Base-by-base conservation (phyloP, 768 basidiomycete genomes). In the Sistotremastrum niveocremeum region DNA sequence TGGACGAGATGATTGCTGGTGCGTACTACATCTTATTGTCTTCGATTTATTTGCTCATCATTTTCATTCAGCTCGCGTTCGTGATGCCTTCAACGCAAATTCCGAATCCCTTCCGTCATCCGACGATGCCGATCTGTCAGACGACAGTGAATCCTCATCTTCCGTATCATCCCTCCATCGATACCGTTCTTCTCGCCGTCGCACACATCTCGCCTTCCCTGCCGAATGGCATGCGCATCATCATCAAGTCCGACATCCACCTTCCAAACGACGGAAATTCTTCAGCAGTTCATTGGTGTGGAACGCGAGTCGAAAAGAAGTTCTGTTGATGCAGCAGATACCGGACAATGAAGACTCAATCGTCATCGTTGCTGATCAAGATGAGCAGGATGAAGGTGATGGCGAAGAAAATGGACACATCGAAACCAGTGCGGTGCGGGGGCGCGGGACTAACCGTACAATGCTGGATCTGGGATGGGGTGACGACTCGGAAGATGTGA, bases 1-100 rank as follows among this genome's bases (percentile, higher is more conserved):
- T 86, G 35, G 84, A 87, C 55, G 73, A 74, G 47, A 70, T 66
- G 41, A 66, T 86, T n/a, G 81, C 81, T 7, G 81, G 84, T 85
- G 58, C 60, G 83, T 66, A 5, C 10, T n/a, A 20, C 8, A 3
- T 4, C 5, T 42, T 43, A 36, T 34, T 4, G 38, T 11, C 30
- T 33, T 2, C 32, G 5, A 12, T 10, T 42, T 40, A 9, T 36
- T 9, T 8, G 6, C 43, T 8, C 3, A 28, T 39, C 4, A 39
- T 46, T 39, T 54, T 11, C 20, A 8, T 20, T 20, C 20, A 48
- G 43, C 37, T 43, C 43, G 40, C 38, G 47, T 48, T 9, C 39
- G 47, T 45, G 11, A 7, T 30, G 10, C 29, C 3, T 44, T 37
- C 34, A 10, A 10, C 12, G n/a, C 6, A 5, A 37, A 32, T 32